Evolutionary conservation across 495 filamentous ascomycete genomes (phyloP), one percentile per base, ranked within the genome.

Genomic region (Penicillium arizonense): DNA sequence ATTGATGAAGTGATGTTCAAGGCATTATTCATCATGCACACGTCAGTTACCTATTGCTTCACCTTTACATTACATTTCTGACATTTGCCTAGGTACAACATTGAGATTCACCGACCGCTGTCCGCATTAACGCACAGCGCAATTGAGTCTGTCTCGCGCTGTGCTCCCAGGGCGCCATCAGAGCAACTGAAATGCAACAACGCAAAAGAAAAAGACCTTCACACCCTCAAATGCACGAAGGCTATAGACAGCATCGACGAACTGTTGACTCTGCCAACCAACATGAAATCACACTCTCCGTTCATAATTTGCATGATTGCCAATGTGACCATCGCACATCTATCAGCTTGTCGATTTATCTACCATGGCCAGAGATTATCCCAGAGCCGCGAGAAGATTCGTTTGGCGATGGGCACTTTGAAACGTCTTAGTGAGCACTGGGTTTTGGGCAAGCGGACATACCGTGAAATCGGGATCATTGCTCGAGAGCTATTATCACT

Each of bases 291-390:
- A 0, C 56, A 63, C 26, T 57, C 60, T 3, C 60, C 60, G 0
- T 63, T 63, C 28, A 56, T 63, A 16, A 59, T 63, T 24, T 63
- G 56, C 50, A 63, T 63, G 60, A 59, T 63, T 35, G 50, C 60
- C n/a, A 63, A 63, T 42, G 47, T 47, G 3, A 45, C 52, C 12
- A 63, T 63, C 40, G 60, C 60, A 6, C 60, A 63, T 41, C 32
- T 63, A 3, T 45, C 56, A 0, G 60, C 60, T 5, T 63, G 60
- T 44, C 47, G 60, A 3, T 63, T 54, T 21, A 23, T 57, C 43
- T 57, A 49, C 28, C 26, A 44, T 3, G 60, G 53, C 1, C 49
- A 59, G 1, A 24, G 24, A 18, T 37, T 53, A 32, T 35, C 32
- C 6, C 41, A 51, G 2, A 52, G 53, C 3, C 60, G 60, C 0